These are phyloP conservation scores for Zymoseptoria passerinii DNA, from an alignment of 2,329 filamentous ascomycete species.

Conservation along the genomic window DNA sequence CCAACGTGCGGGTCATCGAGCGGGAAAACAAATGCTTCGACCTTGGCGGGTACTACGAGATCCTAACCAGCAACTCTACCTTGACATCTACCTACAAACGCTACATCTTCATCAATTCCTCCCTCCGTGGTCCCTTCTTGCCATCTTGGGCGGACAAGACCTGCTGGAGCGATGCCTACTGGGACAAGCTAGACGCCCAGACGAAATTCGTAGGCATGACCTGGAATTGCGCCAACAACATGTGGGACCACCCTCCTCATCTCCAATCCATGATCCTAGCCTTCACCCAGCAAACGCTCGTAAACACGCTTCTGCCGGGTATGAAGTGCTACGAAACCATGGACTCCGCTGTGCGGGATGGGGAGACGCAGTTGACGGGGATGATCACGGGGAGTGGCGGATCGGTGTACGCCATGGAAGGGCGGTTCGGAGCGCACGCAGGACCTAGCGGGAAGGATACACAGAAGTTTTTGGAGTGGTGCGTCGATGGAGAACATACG, in stretches of 20 bases:
- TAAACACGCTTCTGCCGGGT: constrained; percentile 4
- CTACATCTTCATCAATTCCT: constrained; percentile 11
- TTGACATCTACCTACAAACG: constrained; percentile 9
- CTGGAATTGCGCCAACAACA: constrained; percentile 12
- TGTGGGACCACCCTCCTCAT: constrained; percentile 5
- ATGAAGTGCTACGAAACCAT: constrained; percentile 13
- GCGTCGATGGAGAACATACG: constrained; percentile 1
- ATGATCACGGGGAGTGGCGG: constrained; percentile 7
- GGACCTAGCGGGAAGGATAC: constrained; percentile 7
- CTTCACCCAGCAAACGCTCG: background rate
- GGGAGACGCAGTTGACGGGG: constrained; percentile 4
- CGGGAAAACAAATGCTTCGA: constrained; percentile 12
- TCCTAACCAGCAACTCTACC: background rate
- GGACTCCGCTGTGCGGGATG: constrained; percentile 4
- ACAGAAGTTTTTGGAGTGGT: constrained; percentile 13
- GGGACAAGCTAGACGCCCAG: constrained; percentile 6
- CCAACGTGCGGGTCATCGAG: constrained; percentile 11
- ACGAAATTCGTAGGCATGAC: constrained; percentile 11
- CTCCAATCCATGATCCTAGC: constrained; percentile 15
- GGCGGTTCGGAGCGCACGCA: constrained; percentile 10
- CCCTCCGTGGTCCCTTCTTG: constrained; percentile 11
- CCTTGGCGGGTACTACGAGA: constrained; percentile 11
- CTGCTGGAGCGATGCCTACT: constrained; percentile 16
- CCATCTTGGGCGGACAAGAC: constrained; percentile 6
- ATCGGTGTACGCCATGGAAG: constrained; percentile 12